Percentiles rank a stretch among this genome's conserved stretches.
These are phyloP conservation scores for Betula pendula DNA, from an alignment of 306 rosid species.

Conservation along the genomic window DNA sequence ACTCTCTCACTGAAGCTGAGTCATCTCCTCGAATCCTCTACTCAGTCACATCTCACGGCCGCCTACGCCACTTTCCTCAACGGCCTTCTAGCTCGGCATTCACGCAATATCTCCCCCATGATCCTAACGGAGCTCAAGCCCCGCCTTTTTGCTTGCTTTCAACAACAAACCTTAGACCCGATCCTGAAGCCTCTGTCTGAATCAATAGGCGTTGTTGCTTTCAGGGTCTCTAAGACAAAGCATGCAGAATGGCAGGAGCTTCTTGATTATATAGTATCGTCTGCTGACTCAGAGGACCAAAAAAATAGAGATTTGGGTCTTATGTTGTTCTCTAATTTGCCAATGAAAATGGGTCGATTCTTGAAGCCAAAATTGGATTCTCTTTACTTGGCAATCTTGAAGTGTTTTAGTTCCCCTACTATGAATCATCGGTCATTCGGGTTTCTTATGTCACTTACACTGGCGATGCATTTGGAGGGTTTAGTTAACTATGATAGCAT, in stretches of 20 bases:
- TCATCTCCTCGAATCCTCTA: neutral
- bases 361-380: neutral
- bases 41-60: neutral
- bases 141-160: slow-evolving; percentile 1
- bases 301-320: slow-evolving; percentile 10
- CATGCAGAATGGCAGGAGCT: slow-evolving; percentile 16
- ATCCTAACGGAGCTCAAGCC: neutral
- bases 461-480: neutral
- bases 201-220: neutral
- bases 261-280: neutral
- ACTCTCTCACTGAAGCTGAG: slow-evolving; percentile 21
- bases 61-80: neutral
- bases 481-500: neutral
- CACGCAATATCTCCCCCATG: neutral
- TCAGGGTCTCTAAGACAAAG: neutral
- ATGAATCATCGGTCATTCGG: neutral
- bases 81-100: neutral
- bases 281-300: neutral
- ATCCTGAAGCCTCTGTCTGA: neutral
- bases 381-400: neutral
- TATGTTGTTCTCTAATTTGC: neutral
- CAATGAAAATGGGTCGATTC: neutral
- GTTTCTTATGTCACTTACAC: neutral
- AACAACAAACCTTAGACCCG: neutral
- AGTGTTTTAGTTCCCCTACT: neutral